Evolutionary conservation across 2,329 filamentous ascomycete species (phyloP).

Genomic region (Orbilia brochopaga): DNA sequence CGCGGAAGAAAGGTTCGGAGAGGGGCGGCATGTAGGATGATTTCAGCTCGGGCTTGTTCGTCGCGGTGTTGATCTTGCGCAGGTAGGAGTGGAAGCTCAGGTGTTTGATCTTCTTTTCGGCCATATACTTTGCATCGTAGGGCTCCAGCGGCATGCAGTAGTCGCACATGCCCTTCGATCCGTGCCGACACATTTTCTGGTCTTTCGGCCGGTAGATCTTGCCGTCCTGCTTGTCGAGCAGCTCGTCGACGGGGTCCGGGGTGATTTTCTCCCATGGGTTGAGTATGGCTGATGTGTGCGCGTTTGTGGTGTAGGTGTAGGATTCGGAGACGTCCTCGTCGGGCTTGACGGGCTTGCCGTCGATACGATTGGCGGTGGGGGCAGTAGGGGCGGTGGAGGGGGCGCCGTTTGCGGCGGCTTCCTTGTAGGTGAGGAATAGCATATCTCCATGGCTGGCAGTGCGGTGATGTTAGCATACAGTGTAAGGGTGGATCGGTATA

Average conservation of each 20-base stretch:
- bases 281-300: constrained; percentile 64
- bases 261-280: constrained; percentile 92
- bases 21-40: constrained; percentile 96
- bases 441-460: constrained; percentile 81
- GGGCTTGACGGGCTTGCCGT: constrained; percentile 74
- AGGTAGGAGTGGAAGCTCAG: constrained; percentile 93
- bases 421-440: constrained; percentile 78
- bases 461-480: constrained; percentile 51
- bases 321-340: constrained; percentile 70
- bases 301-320: constrained; percentile 63
- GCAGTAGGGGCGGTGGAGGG: constrained; percentile 57
- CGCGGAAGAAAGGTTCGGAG: constrained; percentile 88
- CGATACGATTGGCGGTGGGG: constrained; percentile 63
- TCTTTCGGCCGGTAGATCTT: constrained; percentile 81
- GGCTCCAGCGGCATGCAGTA: constrained; percentile 98
- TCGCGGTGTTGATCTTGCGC: constrained; percentile 91
- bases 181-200: constrained; percentile 89
- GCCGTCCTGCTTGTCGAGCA: constrained; percentile 83
- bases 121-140: constrained; percentile 84
- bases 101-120: constrained; percentile 98
- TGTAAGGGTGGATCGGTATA: constrained; percentile 47
- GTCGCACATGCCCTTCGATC: constrained; percentile 97
- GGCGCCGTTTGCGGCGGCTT: constrained; percentile 61
- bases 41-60: constrained; percentile 92
- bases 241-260: constrained; percentile 86